Percentiles rank a stretch among this genome's conserved stretches.
Evolutionary conservation across 2,329 filamentous ascomycete genomes (phyloP).

Genomic region (Penicillium sp.): DNA sequence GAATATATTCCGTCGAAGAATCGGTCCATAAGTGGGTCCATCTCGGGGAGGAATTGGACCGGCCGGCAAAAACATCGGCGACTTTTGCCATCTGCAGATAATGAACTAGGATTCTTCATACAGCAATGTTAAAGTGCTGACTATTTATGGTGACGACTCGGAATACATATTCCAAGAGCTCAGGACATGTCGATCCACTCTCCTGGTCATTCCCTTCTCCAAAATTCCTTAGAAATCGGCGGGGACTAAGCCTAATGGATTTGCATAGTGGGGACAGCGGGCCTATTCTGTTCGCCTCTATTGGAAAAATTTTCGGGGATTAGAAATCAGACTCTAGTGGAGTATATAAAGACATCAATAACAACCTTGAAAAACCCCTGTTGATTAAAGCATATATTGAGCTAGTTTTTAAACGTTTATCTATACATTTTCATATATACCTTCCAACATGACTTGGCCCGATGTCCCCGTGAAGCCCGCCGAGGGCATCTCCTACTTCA

Average conservation of each 20-base stretch:
- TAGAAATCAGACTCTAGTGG: conserved; percentile 11
- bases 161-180: not conserved
- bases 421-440: not conserved
- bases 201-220: not conserved
- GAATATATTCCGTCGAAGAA: not conserved
- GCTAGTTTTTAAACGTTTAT: not conserved
- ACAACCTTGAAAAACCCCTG: not conserved
- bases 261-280: not conserved
- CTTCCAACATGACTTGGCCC: conserved; percentile 25
- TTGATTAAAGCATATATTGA: too few species aligned
- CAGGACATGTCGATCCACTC: not conserved
- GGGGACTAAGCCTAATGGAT: not conserved
- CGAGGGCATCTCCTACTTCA: conserved; percentile 43
- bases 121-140: not conserved
- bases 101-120: not conserved
- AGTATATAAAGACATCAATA: not conserved
- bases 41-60: conserved; percentile 9
- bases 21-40: not conserved
- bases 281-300: not conserved
- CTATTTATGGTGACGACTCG: not conserved
- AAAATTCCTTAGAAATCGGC: not conserved
- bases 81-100: conserved; percentile 3
- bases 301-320: conserved; percentile 4
- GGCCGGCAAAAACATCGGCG: conserved; percentile 6
- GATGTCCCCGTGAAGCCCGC: conserved; percentile 39